Percentiles rank a stretch among this genome's conserved stretches.
Conservation (phyloP, 169 alveolate genomes). For the Eimeria zaria region DNA sequence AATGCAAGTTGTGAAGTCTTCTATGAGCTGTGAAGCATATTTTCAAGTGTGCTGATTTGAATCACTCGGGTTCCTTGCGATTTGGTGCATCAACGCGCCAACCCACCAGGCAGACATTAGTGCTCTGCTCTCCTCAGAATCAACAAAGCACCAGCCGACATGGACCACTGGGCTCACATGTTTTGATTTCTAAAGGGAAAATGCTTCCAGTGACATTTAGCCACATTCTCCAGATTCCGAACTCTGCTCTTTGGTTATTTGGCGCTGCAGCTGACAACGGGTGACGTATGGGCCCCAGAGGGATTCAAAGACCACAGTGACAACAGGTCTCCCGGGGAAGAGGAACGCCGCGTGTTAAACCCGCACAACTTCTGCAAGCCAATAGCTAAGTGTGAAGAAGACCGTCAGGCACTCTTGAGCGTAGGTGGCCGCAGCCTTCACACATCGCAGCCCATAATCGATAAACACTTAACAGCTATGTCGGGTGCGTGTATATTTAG, state of each 20-base stretch:
- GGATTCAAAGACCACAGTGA: background rate
- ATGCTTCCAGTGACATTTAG: background rate
- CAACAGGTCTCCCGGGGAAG: background rate
- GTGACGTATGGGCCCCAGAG: slow-evolving; percentile 70
- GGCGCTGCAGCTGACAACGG: slow-evolving; percentile 77
- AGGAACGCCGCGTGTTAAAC: slow-evolving; percentile 13
- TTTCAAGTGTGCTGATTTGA: background rate
- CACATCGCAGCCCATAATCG: background rate
- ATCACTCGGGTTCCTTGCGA: background rate
- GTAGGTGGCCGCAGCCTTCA: slow-evolving; percentile 46
- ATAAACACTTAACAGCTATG: background rate
- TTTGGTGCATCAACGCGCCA: background rate
- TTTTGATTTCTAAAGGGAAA: background rate
- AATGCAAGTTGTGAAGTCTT: background rate
- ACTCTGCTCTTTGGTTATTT: background rate
- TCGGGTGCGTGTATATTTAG: background rate
- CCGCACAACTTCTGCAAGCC: slow-evolving; percentile 88
- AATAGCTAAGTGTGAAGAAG: slow-evolving; percentile 80
- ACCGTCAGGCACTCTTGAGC: slow-evolving; percentile 82
- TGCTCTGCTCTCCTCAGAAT: background rate
- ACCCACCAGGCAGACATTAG: background rate
- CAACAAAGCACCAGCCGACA: background rate
- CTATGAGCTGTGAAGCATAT: background rate
- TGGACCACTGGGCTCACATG: background rate
- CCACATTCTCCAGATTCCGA: background rate